Percentiles rank a stretch among this genome's conserved stretches.
Conservation (phyloP, 1,139 yeast species). For the Pichia sp. region DNA sequence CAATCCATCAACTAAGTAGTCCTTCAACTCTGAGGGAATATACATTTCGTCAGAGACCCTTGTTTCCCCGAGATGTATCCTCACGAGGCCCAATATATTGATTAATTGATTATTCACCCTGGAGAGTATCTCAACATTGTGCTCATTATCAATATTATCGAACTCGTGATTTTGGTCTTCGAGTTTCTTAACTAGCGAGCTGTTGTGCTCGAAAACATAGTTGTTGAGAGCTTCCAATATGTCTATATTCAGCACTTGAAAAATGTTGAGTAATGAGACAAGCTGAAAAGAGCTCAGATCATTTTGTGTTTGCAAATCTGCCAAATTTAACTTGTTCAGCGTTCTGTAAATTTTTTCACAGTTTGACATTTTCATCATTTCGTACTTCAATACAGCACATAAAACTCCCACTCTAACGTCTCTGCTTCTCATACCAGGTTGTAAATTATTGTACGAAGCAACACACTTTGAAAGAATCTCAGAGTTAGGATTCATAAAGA, state of each 20-base stretch:
- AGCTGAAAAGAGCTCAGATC: constrained; percentile 24
- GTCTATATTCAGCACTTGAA: constrained; percentile 19
- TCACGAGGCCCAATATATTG: constrained; percentile 28
- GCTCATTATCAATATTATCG: background rate
- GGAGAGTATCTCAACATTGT: constrained; percentile 15
- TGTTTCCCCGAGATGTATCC: constrained; percentile 24
- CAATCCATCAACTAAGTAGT: constrained; percentile 25
- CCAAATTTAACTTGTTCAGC: background rate
- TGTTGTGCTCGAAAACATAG: background rate
- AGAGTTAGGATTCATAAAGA: constrained; percentile 23
- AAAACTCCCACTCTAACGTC: background rate
- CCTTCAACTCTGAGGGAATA: constrained; percentile 17
- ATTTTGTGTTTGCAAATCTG: background rate
- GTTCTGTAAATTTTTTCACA: background rate
- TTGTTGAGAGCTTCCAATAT: constrained; percentile 13
- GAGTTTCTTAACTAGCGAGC: background rate
- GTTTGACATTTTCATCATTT: background rate
- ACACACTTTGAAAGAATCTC: background rate
- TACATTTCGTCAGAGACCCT: constrained; percentile 11
- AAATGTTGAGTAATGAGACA: constrained; percentile 25
- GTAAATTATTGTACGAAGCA: background rate
- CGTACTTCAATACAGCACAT: background rate
- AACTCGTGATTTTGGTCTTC: background rate
- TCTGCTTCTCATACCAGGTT: background rate
- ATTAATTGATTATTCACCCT: constrained; percentile 26